Evolutionary conservation across 1,284 basidiomycete species (phyloP).

Genomic region (Pseudozyma tsukubaensis): DNA sequence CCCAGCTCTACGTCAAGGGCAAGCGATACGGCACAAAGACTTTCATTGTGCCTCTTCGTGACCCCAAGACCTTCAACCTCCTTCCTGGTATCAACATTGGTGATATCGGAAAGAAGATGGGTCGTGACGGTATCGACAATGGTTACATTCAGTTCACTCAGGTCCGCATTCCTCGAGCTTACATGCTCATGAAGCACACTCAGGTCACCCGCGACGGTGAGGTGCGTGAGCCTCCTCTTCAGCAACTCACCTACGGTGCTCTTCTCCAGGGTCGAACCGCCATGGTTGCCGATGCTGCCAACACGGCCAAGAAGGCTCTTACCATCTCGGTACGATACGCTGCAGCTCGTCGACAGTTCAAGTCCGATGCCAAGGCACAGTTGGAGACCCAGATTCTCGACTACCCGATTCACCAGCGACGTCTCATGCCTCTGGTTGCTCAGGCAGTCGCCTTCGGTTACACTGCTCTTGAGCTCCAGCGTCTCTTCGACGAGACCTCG

Average conservation of each 20-base stretch:
- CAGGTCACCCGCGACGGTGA: constrained; percentile 72
- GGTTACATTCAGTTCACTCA: constrained; percentile 74
- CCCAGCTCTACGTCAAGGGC: constrained; percentile 73
- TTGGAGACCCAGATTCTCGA: constrained; percentile 73
- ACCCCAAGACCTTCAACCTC: constrained; percentile 71
- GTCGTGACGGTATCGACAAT: constrained; percentile 73
- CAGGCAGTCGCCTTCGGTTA: constrained; percentile 74
- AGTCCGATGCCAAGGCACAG: constrained; percentile 61
- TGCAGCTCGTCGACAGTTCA: constrained; percentile 74
- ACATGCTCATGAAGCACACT: constrained; percentile 76
- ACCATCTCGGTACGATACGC: constrained; percentile 74
- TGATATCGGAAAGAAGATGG: constrained; percentile 75
- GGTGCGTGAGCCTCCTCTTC: constrained; percentile 72
- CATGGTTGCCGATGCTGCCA: constrained; percentile 73
- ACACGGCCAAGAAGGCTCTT: constrained; percentile 72
- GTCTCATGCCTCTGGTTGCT: constrained; percentile 73
- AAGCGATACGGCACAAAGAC: constrained; percentile 74
- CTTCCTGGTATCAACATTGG: constrained; percentile 73
- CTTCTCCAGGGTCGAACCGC: constrained; percentile 73
- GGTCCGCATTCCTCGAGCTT: constrained; percentile 73
- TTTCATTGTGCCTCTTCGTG: constrained; percentile 69
- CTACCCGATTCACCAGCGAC: constrained; percentile 75
- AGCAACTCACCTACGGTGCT: constrained; percentile 74
- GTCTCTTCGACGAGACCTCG: constrained; percentile 70
- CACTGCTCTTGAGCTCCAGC: constrained; percentile 71